phyloP scores from a whole-genome alignment of 2,329 filamentous ascomycete species.

The Xylaria sp. region DNA sequence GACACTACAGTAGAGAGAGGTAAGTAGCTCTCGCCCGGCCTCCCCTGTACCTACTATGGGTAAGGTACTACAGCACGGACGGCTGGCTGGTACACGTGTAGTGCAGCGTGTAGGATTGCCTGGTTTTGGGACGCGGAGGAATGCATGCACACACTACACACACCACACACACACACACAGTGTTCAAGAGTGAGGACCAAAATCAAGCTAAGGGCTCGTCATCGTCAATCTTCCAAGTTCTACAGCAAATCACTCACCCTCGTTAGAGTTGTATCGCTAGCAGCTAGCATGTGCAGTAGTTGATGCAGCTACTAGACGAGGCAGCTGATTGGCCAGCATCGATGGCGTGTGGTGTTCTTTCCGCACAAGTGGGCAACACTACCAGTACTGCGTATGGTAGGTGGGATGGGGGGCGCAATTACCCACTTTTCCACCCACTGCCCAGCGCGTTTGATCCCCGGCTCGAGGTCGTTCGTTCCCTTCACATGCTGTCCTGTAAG shows the following conservation, averaged over 20 bases:
- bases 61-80: conserved; percentile 1
- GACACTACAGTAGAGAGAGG: no score
- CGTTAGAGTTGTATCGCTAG: conserved; percentile 27
- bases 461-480: conserved; percentile 5
- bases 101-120: conserved; percentile 6
- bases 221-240: conserved; percentile 18
- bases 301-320: conserved; percentile 1
- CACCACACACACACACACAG: conserved; percentile 14
- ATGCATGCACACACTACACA: no score
- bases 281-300: conserved; percentile 27
- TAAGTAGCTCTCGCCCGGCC: no score
- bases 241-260: conserved; percentile 18
- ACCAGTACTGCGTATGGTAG: no score
- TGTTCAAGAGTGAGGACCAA: conserved; percentile 16
- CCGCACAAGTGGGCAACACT: conserved; percentile 8
- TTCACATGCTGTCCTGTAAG: neutral
- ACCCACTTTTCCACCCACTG: conserved; percentile 1
- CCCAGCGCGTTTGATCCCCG: neutral
- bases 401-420: no score
- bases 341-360: conserved; percentile 16
- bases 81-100: no score
- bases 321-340: conserved; percentile 14
- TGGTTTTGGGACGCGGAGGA: conserved; percentile 1
- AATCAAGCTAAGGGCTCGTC: neutral
- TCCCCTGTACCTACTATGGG: neutral